A percentile compares a stretch with the other conserved stretches of the same genome.
phyloP scores from a whole-genome alignment of 108 stramenopile genomes.

The Mediolabrus comicus region DNA sequence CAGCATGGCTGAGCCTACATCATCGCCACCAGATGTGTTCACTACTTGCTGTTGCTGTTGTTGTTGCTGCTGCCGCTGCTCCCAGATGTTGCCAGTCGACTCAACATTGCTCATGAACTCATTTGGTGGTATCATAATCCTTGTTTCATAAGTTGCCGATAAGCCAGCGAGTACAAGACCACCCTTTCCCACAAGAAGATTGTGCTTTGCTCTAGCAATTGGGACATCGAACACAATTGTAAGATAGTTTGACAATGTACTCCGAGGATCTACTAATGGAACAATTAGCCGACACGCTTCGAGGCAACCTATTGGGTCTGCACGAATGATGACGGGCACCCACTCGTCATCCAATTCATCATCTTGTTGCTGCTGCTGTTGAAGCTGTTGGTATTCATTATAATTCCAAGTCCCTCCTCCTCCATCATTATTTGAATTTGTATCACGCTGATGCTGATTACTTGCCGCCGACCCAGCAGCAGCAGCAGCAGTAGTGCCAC shows the following conservation, averaged over 20 bases:
- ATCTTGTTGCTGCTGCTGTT: slow-evolving; percentile 13
- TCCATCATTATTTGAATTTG: neutral
- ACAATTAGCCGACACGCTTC: slow-evolving; percentile 41
- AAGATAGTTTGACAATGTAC: slow-evolving; percentile 18
- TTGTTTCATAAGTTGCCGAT: slow-evolving; percentile 49
- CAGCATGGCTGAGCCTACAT: slow-evolving; percentile 25
- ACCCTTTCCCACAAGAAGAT: slow-evolving; percentile 61
- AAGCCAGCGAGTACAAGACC: slow-evolving; percentile 54
- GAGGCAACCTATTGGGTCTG: slow-evolving; percentile 57
- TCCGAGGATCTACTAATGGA: slow-evolving; percentile 24
- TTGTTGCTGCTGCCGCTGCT: slow-evolving; percentile 17
- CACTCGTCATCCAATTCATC: slow-evolving; percentile 49
- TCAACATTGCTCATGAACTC: neutral
- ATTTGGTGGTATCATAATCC: slow-evolving; percentile 79
- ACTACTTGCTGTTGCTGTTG: slow-evolving; percentile 2
- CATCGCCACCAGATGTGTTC: too few species aligned
- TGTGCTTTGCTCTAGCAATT: slow-evolving; percentile 50
- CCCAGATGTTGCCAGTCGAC: slow-evolving; percentile 1
- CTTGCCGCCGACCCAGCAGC: too few species aligned
- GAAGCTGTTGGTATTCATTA: slow-evolving; percentile 13
- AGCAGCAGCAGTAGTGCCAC: too few species aligned
- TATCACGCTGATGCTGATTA: neutral
- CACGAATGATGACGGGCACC: slow-evolving; percentile 75
- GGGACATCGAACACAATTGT: slow-evolving; percentile 55
- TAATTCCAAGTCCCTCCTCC: slow-evolving; percentile 17